A percentile compares a stretch with the other conserved stretches of the same genome.
phyloP scores from a whole-genome alignment of 345 rosid genomes.

The Eucalyptus erythrocorys region DNA sequence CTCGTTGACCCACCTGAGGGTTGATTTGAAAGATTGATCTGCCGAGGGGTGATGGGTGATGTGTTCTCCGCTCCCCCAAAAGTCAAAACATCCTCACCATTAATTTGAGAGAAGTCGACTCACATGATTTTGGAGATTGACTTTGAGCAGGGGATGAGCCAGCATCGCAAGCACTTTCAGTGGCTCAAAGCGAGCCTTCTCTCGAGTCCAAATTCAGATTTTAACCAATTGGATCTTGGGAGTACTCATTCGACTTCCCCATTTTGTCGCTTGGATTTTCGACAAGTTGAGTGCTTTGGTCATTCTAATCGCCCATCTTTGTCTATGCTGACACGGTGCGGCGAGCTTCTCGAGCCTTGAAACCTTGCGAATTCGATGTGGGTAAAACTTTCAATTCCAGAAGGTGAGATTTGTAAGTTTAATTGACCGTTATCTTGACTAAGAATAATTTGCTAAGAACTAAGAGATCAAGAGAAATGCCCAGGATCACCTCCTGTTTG shows the following conservation, averaged over 20 bases:
- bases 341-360: not conserved
- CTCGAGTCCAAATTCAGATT: not conserved
- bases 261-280: not conserved
- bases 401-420: not conserved
- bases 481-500: not conserved
- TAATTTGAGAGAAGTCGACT: conserved; percentile 11
- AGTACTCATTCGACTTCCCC: not conserved
- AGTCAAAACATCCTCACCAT: conserved; percentile 20
- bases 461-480: not conserved
- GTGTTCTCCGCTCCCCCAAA: not conserved
- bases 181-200: not conserved
- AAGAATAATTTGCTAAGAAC: not conserved
- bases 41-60: not conserved
- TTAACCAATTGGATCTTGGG: not conserved
- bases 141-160: not conserved
- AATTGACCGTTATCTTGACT: not conserved
- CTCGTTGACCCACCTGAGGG: not conserved
- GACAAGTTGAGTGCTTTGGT: not conserved
- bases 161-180: conserved; percentile 7
- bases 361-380: not conserved
- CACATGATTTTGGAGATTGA: conserved; percentile 22
- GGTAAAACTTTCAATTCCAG: not conserved
- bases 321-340: not conserved
- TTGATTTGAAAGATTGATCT: not conserved
- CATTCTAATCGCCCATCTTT: not conserved